Base-by-base conservation (phyloP, 2,329 filamentous ascomycete species). In the Chaetomium globosum region DNA sequence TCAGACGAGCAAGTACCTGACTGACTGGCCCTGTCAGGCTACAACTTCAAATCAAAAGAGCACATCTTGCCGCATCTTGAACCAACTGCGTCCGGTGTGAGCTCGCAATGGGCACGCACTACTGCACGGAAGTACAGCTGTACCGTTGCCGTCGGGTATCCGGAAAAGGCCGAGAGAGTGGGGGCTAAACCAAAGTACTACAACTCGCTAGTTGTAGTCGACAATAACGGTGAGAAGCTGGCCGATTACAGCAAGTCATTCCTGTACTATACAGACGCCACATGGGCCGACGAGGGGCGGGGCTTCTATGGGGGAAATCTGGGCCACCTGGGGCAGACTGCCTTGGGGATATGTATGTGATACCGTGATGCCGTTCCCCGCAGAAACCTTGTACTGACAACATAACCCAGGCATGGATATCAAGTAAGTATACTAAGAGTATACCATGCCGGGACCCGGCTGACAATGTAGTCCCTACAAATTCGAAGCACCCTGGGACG, bases 11-110 rank as follows among this genome's bases (percentile, higher is more conserved):
- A 21, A 16, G 21, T 30, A n/a, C 16, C n/a, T 9, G 13, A 6
- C 52, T 46, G 39, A 52, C 43, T 26, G n/a, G n/a, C n/a, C n/a
- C n/a, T 8, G 4, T 46, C 60, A 86, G 90, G 91, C 23, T 95
- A 94, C 79, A 93, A 93, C 74, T 94, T 93, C 79, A 83, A 85
- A 49, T 89, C 87, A 0, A 75, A 90, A 2, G 77, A 84, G 30
- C 82, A 91, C 1, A 92, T 95, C 53, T 76, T 76, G 4, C 89
- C 89, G 0, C 90, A 82, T 69, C 85, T 95, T 3, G 91, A 95
- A 72, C 84, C 81, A 0, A 85, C 85, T 0, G 83, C 83, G 5
- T 80, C 84, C 0, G 91, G 91, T 0, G 85, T 89, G 58, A 88
- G 83, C 7, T 87, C 90, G 0, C 75, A 88, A 33, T 95, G 91